Evolutionary conservation across 495 filamentous ascomycete genomes (phyloP).

Genomic region (Trichoderma reesei): DNA sequence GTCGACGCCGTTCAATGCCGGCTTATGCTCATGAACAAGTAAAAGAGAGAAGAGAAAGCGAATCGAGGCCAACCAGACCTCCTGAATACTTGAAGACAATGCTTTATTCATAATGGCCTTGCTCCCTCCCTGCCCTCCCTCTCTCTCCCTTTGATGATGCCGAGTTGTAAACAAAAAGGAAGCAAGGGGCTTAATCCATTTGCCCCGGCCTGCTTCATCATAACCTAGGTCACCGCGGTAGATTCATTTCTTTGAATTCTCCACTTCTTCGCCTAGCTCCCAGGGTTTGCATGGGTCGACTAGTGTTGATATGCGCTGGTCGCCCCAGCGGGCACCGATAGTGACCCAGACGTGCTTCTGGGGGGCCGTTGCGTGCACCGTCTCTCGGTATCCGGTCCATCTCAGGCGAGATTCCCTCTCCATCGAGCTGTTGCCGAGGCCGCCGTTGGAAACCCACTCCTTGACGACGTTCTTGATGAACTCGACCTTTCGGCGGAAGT

Average conservation of each 20-base stretch:
- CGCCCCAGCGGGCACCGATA: slow-evolving; percentile 67
- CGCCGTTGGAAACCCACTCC: slow-evolving; percentile 62
- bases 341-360: slow-evolving; percentile 76
- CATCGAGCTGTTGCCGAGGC: slow-evolving; percentile 53
- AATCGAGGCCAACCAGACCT: not conserved
- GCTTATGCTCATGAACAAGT: not conserved
- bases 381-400: slow-evolving; percentile 61
- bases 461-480: slow-evolving; percentile 63
- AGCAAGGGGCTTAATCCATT: too few species aligned
- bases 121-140: too few species aligned
- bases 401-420: slow-evolving; percentile 41
- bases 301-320: slow-evolving; percentile 43
- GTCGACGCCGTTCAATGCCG: not conserved
- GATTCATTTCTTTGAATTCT: slow-evolving; percentile 21
- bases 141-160: too few species aligned
- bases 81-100: not conserved
- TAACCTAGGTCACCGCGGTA: not conserved
- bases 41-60: not conserved
- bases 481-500: slow-evolving; percentile 66
- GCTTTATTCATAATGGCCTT: too few species aligned
- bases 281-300: slow-evolving; percentile 41
- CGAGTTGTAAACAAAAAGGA: too few species aligned
- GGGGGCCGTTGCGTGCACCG: slow-evolving; percentile 44
- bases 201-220: not conserved
- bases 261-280: slow-evolving; percentile 39